Evolutionary conservation across 2,329 filamentous ascomycete species (phyloP).

Genomic region (Fusarium neocosmosporiellum): DNA sequence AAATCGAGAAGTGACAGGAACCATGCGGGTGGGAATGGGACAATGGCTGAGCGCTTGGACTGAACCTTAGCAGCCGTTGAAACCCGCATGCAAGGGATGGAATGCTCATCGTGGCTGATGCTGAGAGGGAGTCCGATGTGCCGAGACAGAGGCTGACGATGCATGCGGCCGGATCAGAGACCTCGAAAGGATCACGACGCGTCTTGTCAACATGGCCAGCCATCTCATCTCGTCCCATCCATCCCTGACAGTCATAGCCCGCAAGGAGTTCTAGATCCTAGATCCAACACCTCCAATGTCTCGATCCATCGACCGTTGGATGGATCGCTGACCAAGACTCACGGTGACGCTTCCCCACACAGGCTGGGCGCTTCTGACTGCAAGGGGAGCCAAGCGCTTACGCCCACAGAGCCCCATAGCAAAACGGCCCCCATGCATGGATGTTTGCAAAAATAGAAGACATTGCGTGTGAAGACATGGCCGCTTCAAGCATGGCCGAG

Average conservation of each 20-base stretch:
- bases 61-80: conserved; percentile 28
- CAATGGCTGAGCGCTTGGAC: conserved; percentile 29
- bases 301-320: conserved; percentile 20
- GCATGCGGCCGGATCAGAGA: conserved; percentile 32
- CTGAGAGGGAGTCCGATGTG: conserved; percentile 29
- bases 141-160: conserved; percentile 29
- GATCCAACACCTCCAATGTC: conserved; percentile 20
- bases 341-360: conserved; percentile 36
- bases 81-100: conserved; percentile 36
- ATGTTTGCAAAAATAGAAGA: conserved; percentile 40
- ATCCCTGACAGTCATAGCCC: conserved; percentile 21
- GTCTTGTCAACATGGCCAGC: conserved; percentile 8
- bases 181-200: conserved; percentile 27
- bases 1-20: conserved; percentile 19
- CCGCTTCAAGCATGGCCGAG: conserved; percentile 10
- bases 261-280: conserved; percentile 27
- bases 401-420: conserved; percentile 32
- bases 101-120: conserved; percentile 33
- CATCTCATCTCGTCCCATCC: conserved; percentile 22
- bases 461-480: conserved; percentile 18
- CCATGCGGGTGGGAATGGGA: conserved; percentile 16
- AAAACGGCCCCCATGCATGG: conserved; percentile 27
- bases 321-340: conserved; percentile 28
- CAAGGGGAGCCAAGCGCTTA: conserved; percentile 43
- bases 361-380: conserved; percentile 36